A percentile compares a stretch with the other conserved stretches of the same genome.
phyloP scores from a whole-genome alignment of 2,329 filamentous ascomycete genomes.

The Ophioceras dolichostomum region DNA sequence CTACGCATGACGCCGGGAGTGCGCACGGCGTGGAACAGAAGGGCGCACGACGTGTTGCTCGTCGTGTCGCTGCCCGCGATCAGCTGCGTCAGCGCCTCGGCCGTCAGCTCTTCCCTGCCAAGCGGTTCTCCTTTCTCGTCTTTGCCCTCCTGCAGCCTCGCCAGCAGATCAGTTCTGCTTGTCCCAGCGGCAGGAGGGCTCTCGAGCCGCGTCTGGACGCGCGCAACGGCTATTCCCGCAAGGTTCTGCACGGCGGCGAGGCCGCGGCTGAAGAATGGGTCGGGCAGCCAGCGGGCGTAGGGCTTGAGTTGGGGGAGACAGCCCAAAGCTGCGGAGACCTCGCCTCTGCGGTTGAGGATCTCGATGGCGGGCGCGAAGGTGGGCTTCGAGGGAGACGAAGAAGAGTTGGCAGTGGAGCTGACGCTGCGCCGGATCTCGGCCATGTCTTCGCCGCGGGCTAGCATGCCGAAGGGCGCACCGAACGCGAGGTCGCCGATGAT shows the following conservation, averaged over 20 bases:
- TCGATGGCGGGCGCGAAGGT: conserved; percentile 71
- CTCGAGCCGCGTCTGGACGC: conserved; percentile 63
- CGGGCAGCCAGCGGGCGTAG: conserved; percentile 68
- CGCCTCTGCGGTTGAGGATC: conserved; percentile 77
- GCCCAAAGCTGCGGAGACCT: conserved; percentile 72
- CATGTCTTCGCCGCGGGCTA: conserved; percentile 61
- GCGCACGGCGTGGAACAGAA: conserved; percentile 63
- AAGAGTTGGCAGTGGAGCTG: conserved; percentile 39
- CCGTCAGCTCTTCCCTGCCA: conserved; percentile 68
- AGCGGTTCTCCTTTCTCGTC: conserved; percentile 69
- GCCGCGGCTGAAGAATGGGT: conserved; percentile 69
- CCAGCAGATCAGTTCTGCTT: conserved; percentile 74
- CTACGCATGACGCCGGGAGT: conserved; percentile 61
- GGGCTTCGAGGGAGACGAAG: too few relatives aligned
- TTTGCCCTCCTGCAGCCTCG: conserved; percentile 73
- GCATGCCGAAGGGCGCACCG: conserved; percentile 73
- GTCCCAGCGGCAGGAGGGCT: conserved; percentile 49
- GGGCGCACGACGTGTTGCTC: conserved; percentile 68
- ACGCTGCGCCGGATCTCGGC: conserved; percentile 58
- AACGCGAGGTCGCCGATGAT: conserved; percentile 51
- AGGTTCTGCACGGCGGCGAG: conserved; percentile 65
- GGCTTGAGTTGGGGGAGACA: conserved; percentile 64
- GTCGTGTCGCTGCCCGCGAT: conserved; percentile 72
- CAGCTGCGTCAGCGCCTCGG: conserved; percentile 80
- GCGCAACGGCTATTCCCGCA: conserved; percentile 76